Base-by-base conservation (phyloP, 257 asterid genomes). In the Forsythia viridissima region DNA sequence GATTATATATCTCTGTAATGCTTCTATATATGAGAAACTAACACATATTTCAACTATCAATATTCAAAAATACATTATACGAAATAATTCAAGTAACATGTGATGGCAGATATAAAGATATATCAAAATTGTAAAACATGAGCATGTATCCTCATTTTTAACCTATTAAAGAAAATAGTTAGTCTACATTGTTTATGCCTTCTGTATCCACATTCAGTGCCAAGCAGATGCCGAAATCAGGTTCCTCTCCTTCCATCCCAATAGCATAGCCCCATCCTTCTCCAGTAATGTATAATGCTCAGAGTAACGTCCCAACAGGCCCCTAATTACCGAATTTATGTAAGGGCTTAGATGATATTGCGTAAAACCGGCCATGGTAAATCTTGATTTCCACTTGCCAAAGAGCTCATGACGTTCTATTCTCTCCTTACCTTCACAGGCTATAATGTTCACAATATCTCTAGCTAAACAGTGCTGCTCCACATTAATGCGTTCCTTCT, bases 141-240 rank as follows among this genome's bases (percentile, higher is more conserved):
- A 10, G 15, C 13, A 57, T 57, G 36, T n/a, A 20, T 20, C 36
- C n/a, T 20, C 67, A 57, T 3, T 57, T 57, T 57, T 21, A 63
- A 63, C 39, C 39, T 9, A 63, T 4, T 8, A 63, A 63, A 8
- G 70, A 63, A 63, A 63, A 16, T 3, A 3, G 70, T 30, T 36
- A 61, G 61, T 7, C 73, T 59, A 57, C 37, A 75, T 57, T 40
- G 40, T 44, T 34, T 43, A 2, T 13, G 44, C 61, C 76, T 41
- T 3, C 46, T 39, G 2, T 3, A 13, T 6, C 15, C 18, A 9
- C 72, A 39, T 18, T 86, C 89, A 91, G 79, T 83, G 87, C 97
- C 98, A 94, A 78, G 98, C 98, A 38, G 97, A 94, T 44, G 97
- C 97, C 0, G 98, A 94, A 41, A 94, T 81, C 74, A 94, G 83